A percentile compares a stretch with the other conserved stretches of the same genome.
phyloP scores from a whole-genome alignment of 2,329 filamentous ascomycete species.

The Exophiala xenobiotica region DNA sequence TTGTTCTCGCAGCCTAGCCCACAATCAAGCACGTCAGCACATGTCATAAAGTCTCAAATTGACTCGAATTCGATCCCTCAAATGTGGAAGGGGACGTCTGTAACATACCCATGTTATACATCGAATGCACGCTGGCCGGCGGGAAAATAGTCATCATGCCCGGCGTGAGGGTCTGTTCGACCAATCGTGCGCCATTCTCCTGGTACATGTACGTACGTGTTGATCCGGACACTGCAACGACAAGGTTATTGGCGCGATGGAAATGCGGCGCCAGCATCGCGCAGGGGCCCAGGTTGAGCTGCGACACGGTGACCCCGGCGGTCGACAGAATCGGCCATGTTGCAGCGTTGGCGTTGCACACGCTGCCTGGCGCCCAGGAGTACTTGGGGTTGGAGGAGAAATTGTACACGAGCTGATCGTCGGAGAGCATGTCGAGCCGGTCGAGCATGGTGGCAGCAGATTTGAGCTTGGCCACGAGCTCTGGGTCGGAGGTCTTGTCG shows the following conservation, averaged over 20 bases:
- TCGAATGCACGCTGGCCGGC: constrained; percentile 45
- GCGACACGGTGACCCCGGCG: constrained; percentile 44
- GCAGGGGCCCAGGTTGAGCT: constrained; percentile 46
- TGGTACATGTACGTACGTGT: constrained; percentile 49
- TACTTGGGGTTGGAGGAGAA: constrained; percentile 38
- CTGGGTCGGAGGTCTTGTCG: constrained; percentile 43
- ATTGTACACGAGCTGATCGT: constrained; percentile 51
- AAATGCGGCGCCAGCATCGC: constrained; percentile 48
- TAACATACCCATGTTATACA: constrained; percentile 46
- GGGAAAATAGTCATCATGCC: constrained; percentile 50
- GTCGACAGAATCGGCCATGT: constrained; percentile 46
- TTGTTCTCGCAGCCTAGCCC: constrained; percentile 41
- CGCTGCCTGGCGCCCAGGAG: constrained; percentile 22
- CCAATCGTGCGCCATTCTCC: constrained; percentile 46
- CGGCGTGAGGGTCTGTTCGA: constrained; percentile 40
- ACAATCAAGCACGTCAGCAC: too few relatives aligned
- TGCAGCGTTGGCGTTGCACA: constrained; percentile 37
- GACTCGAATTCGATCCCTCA: too few relatives aligned
- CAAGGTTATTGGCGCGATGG: constrained; percentile 47
- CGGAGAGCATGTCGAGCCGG: constrained; percentile 42
- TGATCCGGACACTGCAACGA: constrained; percentile 44
- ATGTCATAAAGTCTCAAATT: too few relatives aligned
- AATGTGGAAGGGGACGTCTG: neutral
- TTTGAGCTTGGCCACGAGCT: constrained; percentile 41
- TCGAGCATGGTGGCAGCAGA: constrained; percentile 49